Percentiles rank a stretch among this genome's conserved stretches.
These are phyloP conservation scores for Gamsiella multidivaricata DNA, from an alignment of 192 early-diverging fungal genomes.

Conservation along the genomic window DNA sequence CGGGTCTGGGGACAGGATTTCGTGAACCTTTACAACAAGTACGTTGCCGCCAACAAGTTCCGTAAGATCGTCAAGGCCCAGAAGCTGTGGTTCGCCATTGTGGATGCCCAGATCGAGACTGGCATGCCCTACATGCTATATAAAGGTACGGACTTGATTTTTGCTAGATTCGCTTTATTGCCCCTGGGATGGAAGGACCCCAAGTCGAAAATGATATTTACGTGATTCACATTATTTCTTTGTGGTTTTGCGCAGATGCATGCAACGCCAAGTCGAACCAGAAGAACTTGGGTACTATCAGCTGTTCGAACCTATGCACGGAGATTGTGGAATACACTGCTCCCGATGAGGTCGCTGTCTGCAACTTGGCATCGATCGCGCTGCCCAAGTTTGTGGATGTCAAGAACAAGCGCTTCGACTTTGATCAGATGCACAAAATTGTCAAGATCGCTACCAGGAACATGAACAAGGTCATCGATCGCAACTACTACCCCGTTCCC, in stretches of 20 bases:
- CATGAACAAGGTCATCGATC: conserved; percentile 96
- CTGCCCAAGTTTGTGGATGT: conserved; percentile 87
- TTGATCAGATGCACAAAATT: conserved; percentile 83
- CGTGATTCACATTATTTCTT: too few relatives aligned
- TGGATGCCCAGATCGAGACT: conserved; percentile 97
- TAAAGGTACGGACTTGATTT: conserved; percentile 70
- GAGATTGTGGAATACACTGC: conserved; percentile 96
- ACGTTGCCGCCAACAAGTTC: conserved; percentile 84
- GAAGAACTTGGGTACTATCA: conserved; percentile 97
- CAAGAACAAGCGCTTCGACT: conserved; percentile 75
- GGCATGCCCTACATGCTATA: conserved; percentile 98
- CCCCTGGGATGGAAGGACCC: too few relatives aligned
- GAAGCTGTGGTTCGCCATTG: conserved; percentile 96
- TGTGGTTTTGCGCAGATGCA: too few relatives aligned
- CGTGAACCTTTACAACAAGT: conserved; percentile 84
- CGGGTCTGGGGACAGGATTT: conserved; percentile 92
- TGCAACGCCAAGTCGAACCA: conserved; percentile 99
- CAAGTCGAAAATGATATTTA: too few relatives aligned
- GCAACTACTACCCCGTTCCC: conserved; percentile 94
- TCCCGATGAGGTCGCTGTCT: conserved; percentile 96
- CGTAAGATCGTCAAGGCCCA: conserved; percentile 89
- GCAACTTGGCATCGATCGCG: conserved; percentile 95
- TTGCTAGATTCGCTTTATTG: too few relatives aligned
- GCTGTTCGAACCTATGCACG: conserved; percentile 96
- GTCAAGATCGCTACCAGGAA: conserved; percentile 90